Evolutionary conservation across 768 basidiomycete species (phyloP).

Genomic region (Pleurotus salmoneostramineus): DNA sequence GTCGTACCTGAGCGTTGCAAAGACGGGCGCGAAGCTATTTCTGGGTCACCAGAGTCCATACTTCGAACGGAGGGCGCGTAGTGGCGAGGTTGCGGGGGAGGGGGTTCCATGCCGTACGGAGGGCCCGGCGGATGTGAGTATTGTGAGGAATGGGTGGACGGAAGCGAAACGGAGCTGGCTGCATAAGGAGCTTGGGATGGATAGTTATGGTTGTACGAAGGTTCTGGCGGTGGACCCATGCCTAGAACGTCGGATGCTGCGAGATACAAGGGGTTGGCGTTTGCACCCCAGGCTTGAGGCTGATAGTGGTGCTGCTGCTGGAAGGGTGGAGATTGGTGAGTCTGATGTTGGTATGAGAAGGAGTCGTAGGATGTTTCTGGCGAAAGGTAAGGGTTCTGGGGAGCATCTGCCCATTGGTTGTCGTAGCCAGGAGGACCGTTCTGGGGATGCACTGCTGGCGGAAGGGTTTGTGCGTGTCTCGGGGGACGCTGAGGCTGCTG

Average conservation of each 20-base stretch:
- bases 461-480: slow-evolving; percentile 39
- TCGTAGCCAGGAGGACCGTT: slow-evolving; percentile 5
- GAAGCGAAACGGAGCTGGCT: slow-evolving; percentile 20
- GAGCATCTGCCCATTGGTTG: background rate
- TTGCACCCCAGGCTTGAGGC: slow-evolving; percentile 11
- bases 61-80: slow-evolving; percentile 19
- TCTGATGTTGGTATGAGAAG: background rate
- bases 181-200: slow-evolving; percentile 12
- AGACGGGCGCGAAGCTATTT: slow-evolving; percentile 55
- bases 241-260: slow-evolving; percentile 82
- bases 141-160: slow-evolving; percentile 26
- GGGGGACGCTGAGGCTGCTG: slow-evolving; percentile 26
- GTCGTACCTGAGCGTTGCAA: slow-evolving; percentile 57
- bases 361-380: background rate
- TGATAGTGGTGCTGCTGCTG: slow-evolving; percentile 11
- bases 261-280: slow-evolving; percentile 60
- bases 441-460: slow-evolving; percentile 16
- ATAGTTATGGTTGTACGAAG: slow-evolving; percentile 22
- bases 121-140: slow-evolving; percentile 15
- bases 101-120: slow-evolving; percentile 15
- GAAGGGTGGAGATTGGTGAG: slow-evolving; percentile 10
- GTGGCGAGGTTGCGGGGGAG: slow-evolving; percentile 10
- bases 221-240: slow-evolving; percentile 49
- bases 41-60: slow-evolving; percentile 27
- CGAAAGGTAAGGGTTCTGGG: slow-evolving; percentile 13